These are phyloP conservation scores for Saksenaea oblongispora DNA, from an alignment of 371 early-diverging fungal species.

Conservation along the genomic window DNA sequence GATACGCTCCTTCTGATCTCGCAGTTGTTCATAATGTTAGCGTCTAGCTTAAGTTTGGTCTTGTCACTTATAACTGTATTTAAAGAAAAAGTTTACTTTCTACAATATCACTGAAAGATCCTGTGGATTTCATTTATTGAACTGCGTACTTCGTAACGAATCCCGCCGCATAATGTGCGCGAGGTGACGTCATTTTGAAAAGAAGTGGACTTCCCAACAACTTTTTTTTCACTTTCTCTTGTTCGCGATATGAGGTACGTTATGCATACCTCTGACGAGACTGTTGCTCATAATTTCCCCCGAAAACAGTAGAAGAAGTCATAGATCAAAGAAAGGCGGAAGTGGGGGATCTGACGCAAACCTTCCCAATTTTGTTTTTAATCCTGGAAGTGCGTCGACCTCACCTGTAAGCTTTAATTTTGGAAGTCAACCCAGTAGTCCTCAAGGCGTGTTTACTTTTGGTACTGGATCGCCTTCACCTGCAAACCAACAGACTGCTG, in stretches of 20 bases:
- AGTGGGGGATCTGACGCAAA: constrained; percentile 9
- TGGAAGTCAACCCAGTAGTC: constrained; percentile 9
- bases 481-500: not conserved
- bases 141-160: too few relatives aligned
- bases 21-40: too few relatives aligned
- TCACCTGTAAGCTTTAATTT: constrained; percentile 4
- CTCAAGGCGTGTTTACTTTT: constrained; percentile 6
- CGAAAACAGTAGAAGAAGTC: constrained; percentile 4
- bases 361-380: constrained; percentile 15
- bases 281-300: not conserved
- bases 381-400: not conserved
- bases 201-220: not conserved
- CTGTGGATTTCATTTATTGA: too few relatives aligned
- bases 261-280: not conserved
- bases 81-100: too few relatives aligned
- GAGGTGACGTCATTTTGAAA: not conserved
- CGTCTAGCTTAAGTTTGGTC: too few relatives aligned
- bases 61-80: too few relatives aligned
- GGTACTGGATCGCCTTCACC: not conserved
- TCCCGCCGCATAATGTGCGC: too few relatives aligned
- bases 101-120: too few relatives aligned
- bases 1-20: too few relatives aligned
- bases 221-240: not conserved
- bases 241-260: constrained; percentile 1
- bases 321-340: constrained; percentile 15